Evolutionary conservation across 2,329 filamentous ascomycete genomes (phyloP), one percentile per base, ranked within the genome.

Genomic region (Aspergillus novoparasiticus): DNA sequence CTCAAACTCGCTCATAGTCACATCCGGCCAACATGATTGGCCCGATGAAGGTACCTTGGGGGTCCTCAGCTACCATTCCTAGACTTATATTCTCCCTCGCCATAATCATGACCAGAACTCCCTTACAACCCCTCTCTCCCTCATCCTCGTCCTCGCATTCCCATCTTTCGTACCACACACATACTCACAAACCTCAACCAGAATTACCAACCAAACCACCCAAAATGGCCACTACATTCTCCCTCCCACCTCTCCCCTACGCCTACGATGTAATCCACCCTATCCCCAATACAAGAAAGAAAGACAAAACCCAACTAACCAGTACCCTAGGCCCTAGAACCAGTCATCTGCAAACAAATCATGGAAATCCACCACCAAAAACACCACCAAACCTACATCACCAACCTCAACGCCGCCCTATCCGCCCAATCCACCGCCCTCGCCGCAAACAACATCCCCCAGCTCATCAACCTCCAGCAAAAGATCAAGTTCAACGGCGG

Each of bases 361-460:
- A 97, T 97, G 93, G 90, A 96, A 82, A 87, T 96, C 36, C 93
- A 97, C 84, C 91, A 97, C 86, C 87, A 86, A 81, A 96, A 94
- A 82, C 93, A 97, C 84, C 93, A 97, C 83, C 89, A 94, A 80
- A 93, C 93, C 72, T 96, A 97, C 79, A 90, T 97, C 72, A 95
- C 89, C 78, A 91, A 91, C 76, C 90, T 92, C 81, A 97, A 97
- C 83, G 85, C 89, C 62, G 90, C 91, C 51, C 83, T 87, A 62
- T 86, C 92, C 75, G 87, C 85, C 16, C 89, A 91, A 66, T 80
- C 83, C 58, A 78, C 83, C 5, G 87, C 89, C 19, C 80, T 85
- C 3, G 75, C 82, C 28, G 79, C 83, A 46, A 82, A 83, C 67
- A 86, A 92, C 68, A 84, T 91, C 59, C 81, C 86, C 5, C 80